Percentiles rank a stretch among this genome's conserved stretches.
phyloP scores from a whole-genome alignment of 495 filamentous ascomycete genomes.

The Penicillium coffeae region DNA sequence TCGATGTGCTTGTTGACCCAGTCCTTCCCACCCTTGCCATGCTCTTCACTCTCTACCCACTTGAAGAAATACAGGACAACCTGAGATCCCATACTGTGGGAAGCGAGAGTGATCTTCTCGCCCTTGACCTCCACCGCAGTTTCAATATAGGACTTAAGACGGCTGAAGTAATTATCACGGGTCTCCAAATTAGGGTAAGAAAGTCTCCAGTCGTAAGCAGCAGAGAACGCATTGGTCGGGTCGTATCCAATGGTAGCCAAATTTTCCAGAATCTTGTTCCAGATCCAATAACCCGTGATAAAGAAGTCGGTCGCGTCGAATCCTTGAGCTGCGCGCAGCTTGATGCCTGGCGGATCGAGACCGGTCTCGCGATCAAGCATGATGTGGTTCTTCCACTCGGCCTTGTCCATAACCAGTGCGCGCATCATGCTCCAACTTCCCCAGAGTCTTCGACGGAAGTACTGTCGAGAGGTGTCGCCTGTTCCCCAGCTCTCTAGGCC shows the following conservation, averaged over 20 bases:
- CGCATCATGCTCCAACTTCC: slow-evolving; percentile 98
- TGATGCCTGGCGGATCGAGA: slow-evolving; percentile 87
- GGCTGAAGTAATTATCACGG: slow-evolving; percentile 89
- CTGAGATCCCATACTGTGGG: slow-evolving; percentile 96
- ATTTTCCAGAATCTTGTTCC: slow-evolving; percentile 98
- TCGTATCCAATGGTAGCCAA: slow-evolving; percentile 94
- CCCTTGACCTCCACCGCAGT: slow-evolving; percentile 62
- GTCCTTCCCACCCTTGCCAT: slow-evolving; percentile 74
- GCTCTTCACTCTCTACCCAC: slow-evolving; percentile 80
- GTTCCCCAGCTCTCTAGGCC: slow-evolving; percentile 97
- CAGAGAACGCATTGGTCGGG: slow-evolving; percentile 90
- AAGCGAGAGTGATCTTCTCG: slow-evolving; percentile 81
- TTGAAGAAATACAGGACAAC: slow-evolving; percentile 96
- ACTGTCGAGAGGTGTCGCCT: slow-evolving; percentile 70
- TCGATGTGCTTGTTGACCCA: slow-evolving; percentile 93
- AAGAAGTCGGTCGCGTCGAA: slow-evolving; percentile 98
- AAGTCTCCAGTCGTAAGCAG: slow-evolving; percentile 98
- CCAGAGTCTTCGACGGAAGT: slow-evolving; percentile 92
- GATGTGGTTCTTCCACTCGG: slow-evolving; percentile 91
- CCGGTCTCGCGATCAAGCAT: slow-evolving; percentile 93
- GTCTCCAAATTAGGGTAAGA: slow-evolving; percentile 83
- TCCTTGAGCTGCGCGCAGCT: slow-evolving; percentile 89
- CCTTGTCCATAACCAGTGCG: slow-evolving; percentile 87
- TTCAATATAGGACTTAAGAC: slow-evolving; percentile 87
- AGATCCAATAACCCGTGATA: slow-evolving; percentile 89